These are phyloP conservation scores for Citrus sinensis DNA, from an alignment of 345 rosid species.

Conservation along the genomic window DVS_A1.0 CM039165.1:30715001-30715500, in stretches of 20 bases:
- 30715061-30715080: not conserved
- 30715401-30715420: not conserved
- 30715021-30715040: not conserved
- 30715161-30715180: not conserved
- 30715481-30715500: not conserved
- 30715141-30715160: not conserved
- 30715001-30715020: too few species aligned
- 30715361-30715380: too few species aligned
- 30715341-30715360: not conserved
- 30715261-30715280: not conserved
- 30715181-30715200: not conserved
- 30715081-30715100: not conserved
- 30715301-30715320: too few species aligned
- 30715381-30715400: not conserved
- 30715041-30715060: not conserved
- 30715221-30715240: too few species aligned
- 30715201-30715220: too few species aligned
- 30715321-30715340: not conserved
- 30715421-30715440: not conserved
- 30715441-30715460: constrained; percentile 1
- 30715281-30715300: not conserved
- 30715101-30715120: too few species aligned
- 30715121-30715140: too few species aligned
- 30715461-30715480: constrained; percentile 2
- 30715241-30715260: not conserved